These are phyloP conservation scores for Pseudognaphalium luteoalbum DNA, from an alignment of 129 eudicot species.

Conservation along the genomic window DNA sequence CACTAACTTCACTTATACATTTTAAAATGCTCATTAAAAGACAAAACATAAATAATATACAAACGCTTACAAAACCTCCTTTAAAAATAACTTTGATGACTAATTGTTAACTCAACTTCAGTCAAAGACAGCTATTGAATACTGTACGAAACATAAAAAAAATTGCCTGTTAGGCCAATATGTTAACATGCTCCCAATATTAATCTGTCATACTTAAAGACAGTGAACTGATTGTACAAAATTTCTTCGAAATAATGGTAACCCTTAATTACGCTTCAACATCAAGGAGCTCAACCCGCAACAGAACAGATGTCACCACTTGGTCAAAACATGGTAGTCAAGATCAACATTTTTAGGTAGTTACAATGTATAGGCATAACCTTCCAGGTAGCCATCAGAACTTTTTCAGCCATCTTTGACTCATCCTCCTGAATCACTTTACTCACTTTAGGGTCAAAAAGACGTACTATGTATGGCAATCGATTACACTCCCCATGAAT, in stretches of 20 bases:
- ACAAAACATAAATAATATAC: neutral
- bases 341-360: conserved; percentile 27
- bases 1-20: neutral
- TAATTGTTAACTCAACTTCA: conserved; percentile 19
- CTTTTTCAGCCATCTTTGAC: conserved; percentile 21
- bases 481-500: conserved; percentile 19
- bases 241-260: conserved; percentile 1
- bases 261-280: conserved; percentile 19
- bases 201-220: conserved; percentile 16
- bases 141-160: conserved; percentile 34
- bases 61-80: neutral
- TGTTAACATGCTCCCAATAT: conserved; percentile 27
- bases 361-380: conserved; percentile 22
- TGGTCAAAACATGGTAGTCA: conserved; percentile 22
- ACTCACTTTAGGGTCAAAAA: conserved; percentile 23
- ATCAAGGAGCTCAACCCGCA: conserved; percentile 12
- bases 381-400: conserved; percentile 11
- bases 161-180: conserved; percentile 24
- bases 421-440: conserved; percentile 2
- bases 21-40: neutral
- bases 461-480: conserved; percentile 3
- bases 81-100: neutral
- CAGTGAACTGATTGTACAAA: conserved; percentile 19
- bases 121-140: conserved; percentile 21
- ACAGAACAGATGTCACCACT: conserved; percentile 13